Conservation (phyloP, 108 stramenopile species). For the Discostella pseudostelligera region DNA sequence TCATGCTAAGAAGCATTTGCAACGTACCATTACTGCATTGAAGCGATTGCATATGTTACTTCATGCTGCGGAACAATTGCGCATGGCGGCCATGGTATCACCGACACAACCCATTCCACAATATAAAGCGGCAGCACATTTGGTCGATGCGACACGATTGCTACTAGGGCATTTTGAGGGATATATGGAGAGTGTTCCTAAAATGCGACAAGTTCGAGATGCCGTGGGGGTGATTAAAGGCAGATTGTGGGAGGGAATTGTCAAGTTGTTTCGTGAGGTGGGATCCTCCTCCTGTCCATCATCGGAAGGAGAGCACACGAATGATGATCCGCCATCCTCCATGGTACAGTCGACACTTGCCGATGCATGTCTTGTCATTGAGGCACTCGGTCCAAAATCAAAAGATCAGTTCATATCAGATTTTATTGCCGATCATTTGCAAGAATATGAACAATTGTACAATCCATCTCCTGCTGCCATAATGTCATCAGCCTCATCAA, state of each 20-base stretch:
- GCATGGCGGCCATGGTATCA: slow-evolving; percentile 54
- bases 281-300: too few species aligned
- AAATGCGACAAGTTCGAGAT: slow-evolving; percentile 59
- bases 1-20: slow-evolving; percentile 94
- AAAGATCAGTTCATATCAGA: slow-evolving; percentile 71
- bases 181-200: slow-evolving; percentile 64
- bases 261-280: slow-evolving; percentile 63
- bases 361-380: slow-evolving; percentile 92
- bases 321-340: slow-evolving; percentile 29
- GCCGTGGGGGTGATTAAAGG: slow-evolving; percentile 60
- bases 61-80: slow-evolving; percentile 92
- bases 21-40: slow-evolving; percentile 93
- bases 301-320: too few species aligned
- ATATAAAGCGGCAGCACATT: slow-evolving; percentile 86
- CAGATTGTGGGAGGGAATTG: slow-evolving; percentile 59
- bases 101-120: slow-evolving; percentile 55
- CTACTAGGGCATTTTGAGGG: slow-evolving; percentile 84
- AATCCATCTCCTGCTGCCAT: slow-evolving; percentile 40
- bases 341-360: slow-evolving; percentile 64
- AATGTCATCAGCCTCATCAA: background rate
- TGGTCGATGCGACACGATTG: slow-evolving; percentile 90
- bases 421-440: slow-evolving; percentile 86
- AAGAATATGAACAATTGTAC: slow-evolving; percentile 76
- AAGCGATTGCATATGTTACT: slow-evolving; percentile 98
- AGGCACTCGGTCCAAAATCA: slow-evolving; percentile 86